Evolutionary conservation across 2,329 filamentous ascomycete species (phyloP).

Genomic region (Passalora sequoiae): DNA sequence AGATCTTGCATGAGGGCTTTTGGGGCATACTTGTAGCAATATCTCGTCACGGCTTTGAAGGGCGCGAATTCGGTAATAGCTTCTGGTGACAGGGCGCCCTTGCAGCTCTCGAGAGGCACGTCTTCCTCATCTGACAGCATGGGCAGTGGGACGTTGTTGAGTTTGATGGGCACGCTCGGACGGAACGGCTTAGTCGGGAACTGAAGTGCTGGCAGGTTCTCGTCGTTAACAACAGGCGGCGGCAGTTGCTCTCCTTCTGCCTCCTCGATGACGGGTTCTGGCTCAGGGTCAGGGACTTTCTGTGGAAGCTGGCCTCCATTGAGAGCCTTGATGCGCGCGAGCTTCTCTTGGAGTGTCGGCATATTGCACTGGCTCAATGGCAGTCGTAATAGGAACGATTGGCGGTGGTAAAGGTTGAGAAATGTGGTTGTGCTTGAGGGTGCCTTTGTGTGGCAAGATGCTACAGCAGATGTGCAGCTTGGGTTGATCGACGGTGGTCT

Average conservation of each 20-base stretch:
- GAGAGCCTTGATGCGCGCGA: background rate
- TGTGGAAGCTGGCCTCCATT: background rate
- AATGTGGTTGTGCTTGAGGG: no score
- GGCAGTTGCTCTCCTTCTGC: conserved; percentile 5
- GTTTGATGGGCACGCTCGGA: no score
- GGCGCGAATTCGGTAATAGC: conserved; percentile 36
- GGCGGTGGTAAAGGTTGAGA: no score
- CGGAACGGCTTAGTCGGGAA: no score
- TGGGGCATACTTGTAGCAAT: conserved; percentile 56
- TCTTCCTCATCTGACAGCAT: conserved; percentile 8
- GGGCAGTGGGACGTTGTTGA: conserved; percentile 2
- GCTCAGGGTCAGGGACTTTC: conserved; percentile 1
- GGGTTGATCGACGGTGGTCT: no score
- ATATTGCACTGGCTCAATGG: background rate
- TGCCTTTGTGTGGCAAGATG: no score
- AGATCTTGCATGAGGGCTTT: conserved; percentile 44
- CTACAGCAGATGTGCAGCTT: no score
- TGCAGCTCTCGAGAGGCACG: conserved; percentile 20
- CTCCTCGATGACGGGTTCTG: conserved; percentile 1
- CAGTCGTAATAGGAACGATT: background rate
- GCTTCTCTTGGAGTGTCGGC: background rate
- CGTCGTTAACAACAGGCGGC: conserved; percentile 3
- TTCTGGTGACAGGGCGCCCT: conserved; percentile 34
- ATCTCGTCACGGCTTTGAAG: conserved; percentile 49
- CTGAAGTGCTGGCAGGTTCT: no score